These are phyloP conservation scores for Hypoxylon sp. DNA, from an alignment of 2,329 filamentous ascomycete genomes.

Conservation along the genomic window DNA sequence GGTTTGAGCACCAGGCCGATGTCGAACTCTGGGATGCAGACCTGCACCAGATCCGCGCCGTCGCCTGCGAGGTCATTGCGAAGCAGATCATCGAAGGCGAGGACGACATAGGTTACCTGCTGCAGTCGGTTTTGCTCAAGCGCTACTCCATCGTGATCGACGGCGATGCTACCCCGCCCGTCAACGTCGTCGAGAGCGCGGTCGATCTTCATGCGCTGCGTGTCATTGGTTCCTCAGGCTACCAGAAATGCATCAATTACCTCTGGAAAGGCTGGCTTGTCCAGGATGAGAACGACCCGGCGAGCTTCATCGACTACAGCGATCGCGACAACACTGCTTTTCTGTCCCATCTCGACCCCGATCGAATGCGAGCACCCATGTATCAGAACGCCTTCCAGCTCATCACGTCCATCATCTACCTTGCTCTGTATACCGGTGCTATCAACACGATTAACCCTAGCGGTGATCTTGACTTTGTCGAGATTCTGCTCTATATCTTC, in stretches of 20 bases:
- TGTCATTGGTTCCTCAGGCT: constrained; percentile 90
- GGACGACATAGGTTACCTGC: constrained; percentile 78
- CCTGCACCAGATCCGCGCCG: constrained; percentile 78
- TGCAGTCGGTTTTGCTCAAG: constrained; percentile 84
- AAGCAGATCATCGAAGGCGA: constrained; percentile 88
- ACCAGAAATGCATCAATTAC: constrained; percentile 92
- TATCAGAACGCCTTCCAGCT: constrained; percentile 95
- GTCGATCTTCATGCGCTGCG: constrained; percentile 90
- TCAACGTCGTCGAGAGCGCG: constrained; percentile 91
- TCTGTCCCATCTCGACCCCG: constrained; percentile 85
- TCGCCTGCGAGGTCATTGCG: constrained; percentile 89
- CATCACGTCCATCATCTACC: constrained; percentile 81
- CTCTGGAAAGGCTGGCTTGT: constrained; percentile 96
- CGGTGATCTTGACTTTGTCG: constrained; percentile 84
- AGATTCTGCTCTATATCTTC: constrained; percentile 87
- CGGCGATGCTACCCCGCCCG: constrained; percentile 73
- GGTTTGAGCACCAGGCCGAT: constrained; percentile 81
- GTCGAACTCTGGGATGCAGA: constrained; percentile 93
- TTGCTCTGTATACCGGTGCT: constrained; percentile 84
- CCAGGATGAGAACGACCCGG: constrained; percentile 91
- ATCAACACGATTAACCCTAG: constrained; percentile 92
- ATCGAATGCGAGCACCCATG: constrained; percentile 88
- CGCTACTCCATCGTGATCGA: constrained; percentile 84
- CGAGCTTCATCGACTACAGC: constrained; percentile 88
- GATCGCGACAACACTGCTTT: constrained; percentile 81